Base-by-base conservation (phyloP, 2,329 filamentous ascomycete species). In the Penicillium sumatraense region DNA sequence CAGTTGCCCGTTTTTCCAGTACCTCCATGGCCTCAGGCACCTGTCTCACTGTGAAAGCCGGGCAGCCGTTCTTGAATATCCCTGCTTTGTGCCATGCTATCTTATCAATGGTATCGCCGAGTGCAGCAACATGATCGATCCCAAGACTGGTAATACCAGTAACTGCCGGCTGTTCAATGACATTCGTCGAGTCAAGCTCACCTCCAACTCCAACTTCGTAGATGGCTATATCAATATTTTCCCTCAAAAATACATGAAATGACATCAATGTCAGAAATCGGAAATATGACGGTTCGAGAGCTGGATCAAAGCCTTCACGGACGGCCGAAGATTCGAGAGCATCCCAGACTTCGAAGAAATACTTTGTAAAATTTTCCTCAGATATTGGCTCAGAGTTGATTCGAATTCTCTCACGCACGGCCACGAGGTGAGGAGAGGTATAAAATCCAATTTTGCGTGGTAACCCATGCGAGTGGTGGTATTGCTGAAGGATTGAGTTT, bases 31-130 rank as follows among this genome's bases (percentile, higher is more conserved):
- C n/a, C 5, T 31, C 36, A n/a, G 26, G 7, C 7, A 78, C 69
- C 67, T 88, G 85, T 31, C 78, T 72, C 5, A 84, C 75, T 0
- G 83, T 84, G 46, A 88, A 87, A 2, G 84, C 84, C 13, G 81
- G 78, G 6, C 78, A 78, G 1, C 81, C 84, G 0, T 67, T 51
- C 72, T 89, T 89, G 76, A 89, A 85, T 56, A 90, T 87, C 1
- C 87, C 88, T 1, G 85, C 84, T 72, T 90, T 90, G 72, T 90
- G 86, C 87, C 88, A 89, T 0, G 87, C 86, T 59, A 90, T 89
- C 70, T 86, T 80, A 27, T 82, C 83, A 9, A 89, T 75, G 0
- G 85, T 87, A 14, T 80, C 70, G 3, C 88, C 88, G 1, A 90
- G 78, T 16, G 80, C 78, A 49, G 79, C 81, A 23, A 87, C 81